Conservation (phyloP, 2,329 filamentous ascomycete genomes). For the Fusarium fracticaudum region DNA sequence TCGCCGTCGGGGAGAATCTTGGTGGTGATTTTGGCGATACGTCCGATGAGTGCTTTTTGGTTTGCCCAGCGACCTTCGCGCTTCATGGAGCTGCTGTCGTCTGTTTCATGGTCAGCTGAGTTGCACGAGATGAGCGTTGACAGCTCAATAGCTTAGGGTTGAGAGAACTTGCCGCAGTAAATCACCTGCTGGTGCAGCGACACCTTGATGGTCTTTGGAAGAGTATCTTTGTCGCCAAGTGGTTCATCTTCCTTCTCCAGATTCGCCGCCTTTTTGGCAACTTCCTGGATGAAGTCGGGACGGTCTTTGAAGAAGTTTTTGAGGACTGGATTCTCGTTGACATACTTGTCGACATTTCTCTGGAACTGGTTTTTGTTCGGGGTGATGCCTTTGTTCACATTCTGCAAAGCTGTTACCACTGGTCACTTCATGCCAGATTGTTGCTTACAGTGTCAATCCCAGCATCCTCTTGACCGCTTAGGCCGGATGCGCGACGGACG, state of each 20-base stretch:
- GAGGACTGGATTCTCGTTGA: background rate
- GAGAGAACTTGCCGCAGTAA: background rate
- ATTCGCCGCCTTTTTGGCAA: background rate
- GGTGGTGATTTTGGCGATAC: background rate
- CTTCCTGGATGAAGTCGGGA: background rate
- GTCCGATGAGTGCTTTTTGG: background rate
- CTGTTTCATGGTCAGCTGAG: background rate
- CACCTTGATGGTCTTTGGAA: background rate
- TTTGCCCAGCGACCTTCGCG: background rate
- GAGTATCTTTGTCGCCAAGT: background rate
- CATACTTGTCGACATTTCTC: background rate
- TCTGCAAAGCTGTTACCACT: background rate
- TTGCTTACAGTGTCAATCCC: background rate
- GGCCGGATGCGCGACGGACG: background rate
- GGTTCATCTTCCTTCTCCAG: background rate
- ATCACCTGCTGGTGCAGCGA: background rate
- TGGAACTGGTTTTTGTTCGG: background rate
- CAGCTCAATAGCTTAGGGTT: background rate
- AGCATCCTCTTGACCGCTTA: background rate
- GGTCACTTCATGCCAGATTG: background rate
- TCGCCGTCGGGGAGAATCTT: background rate
- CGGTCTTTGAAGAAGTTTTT: background rate
- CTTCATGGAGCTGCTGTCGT: background rate
- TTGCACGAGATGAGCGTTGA: background rate
- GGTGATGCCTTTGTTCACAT: background rate